Conservation (phyloP, 257 asterid genomes). For the Rauvolfia tetraphylla region DNA sequence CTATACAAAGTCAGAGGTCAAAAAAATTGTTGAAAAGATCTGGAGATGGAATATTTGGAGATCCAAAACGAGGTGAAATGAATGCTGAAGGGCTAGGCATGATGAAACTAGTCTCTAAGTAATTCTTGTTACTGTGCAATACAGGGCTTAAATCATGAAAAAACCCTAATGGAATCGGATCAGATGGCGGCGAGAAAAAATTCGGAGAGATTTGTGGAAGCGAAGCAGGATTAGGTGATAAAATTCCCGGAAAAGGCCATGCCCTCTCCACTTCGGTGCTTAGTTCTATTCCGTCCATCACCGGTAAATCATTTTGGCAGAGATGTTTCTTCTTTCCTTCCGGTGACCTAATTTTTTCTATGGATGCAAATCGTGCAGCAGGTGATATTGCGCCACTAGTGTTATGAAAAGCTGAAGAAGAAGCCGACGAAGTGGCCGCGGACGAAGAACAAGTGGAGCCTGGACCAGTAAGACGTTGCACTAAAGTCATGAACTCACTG, state of each 20-base stretch:
- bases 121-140: constrained; percentile 44
- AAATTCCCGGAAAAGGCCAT: constrained; percentile 57
- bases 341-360: constrained; percentile 46
- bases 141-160: constrained; percentile 71
- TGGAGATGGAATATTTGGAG: constrained; percentile 58
- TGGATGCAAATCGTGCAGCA: constrained; percentile 79
- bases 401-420: constrained; percentile 27
- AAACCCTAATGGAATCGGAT: constrained; percentile 45
- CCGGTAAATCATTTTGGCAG: constrained; percentile 17
- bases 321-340: constrained; percentile 28
- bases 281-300: constrained; percentile 37
- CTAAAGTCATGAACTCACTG: constrained; percentile 93
- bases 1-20: constrained; percentile 33
- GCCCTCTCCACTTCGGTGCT: constrained; percentile 35
- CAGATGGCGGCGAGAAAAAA: constrained; percentile 66
- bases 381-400: constrained; percentile 58
- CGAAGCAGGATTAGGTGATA: constrained; percentile 87
- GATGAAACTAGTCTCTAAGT: constrained; percentile 36
- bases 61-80: constrained; percentile 58
- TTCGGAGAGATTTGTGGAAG: constrained; percentile 68
- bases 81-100: constrained; percentile 62
- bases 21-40: constrained; percentile 65
- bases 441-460: constrained; percentile 15
- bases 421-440: constrained; percentile 8
- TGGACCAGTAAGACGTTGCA: constrained; percentile 80